Evolutionary conservation across 2,329 filamentous ascomycete genomes (phyloP).

Genomic region (Colletotrichum viniferum): DNA sequence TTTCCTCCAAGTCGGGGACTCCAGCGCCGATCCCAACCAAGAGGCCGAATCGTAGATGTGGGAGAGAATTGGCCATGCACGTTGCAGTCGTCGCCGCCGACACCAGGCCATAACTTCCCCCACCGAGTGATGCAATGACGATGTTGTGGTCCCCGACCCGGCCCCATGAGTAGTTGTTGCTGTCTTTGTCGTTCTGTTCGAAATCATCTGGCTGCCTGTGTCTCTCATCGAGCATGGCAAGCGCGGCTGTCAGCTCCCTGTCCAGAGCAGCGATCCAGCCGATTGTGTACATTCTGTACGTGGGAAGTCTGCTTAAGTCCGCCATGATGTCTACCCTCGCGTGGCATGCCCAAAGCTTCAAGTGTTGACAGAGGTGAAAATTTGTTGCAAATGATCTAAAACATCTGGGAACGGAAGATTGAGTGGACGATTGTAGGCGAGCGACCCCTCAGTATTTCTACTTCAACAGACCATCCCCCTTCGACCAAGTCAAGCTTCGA

Average conservation of each 20-base stretch:
- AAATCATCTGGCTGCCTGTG: neutral
- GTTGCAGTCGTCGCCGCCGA: constrained; percentile 22
- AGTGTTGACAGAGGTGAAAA: neutral
- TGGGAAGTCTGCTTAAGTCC: neutral
- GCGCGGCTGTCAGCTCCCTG: neutral
- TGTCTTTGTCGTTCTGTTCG: neutral
- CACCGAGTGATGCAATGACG: constrained; percentile 23
- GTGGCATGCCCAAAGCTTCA: neutral
- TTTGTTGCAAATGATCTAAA: neutral
- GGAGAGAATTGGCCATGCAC: constrained; percentile 29
- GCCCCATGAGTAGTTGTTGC: constrained; percentile 16
- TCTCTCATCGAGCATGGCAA: neutral
- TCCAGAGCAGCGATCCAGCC: neutral
- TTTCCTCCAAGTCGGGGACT: constrained; percentile 3
- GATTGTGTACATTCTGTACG: neutral
- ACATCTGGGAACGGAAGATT: neutral
- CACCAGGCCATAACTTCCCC: constrained; percentile 1
- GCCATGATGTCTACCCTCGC: neutral
- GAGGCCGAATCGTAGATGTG: neutral
- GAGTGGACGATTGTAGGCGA: neutral
- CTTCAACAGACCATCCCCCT: neutral
- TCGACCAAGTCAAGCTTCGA: neutral
- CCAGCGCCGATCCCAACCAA: constrained; percentile 31
- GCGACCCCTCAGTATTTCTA: neutral
- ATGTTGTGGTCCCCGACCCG: constrained; percentile 20